Base-by-base conservation (phyloP, 2,329 filamentous ascomycete genomes). In the Colletotrichum sp. region DNA sequence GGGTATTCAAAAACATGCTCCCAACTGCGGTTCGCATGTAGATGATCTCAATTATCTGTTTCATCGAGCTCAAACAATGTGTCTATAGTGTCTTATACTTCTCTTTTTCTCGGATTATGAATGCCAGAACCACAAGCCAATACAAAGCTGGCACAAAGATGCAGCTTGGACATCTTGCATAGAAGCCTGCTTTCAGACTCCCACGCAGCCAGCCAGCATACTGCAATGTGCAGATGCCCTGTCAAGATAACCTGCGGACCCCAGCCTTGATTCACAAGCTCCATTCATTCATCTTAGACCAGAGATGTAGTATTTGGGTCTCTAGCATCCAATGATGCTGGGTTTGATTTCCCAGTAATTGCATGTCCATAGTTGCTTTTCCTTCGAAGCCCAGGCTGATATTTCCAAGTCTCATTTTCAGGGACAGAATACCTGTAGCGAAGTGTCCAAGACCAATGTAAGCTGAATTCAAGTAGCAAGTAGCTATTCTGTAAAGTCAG, bases 41-140 rank as follows among this genome's bases (percentile, higher is more conserved):
- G n/a, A 52, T 21, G n/a, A 0, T 6, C 6, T 52, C n/a, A 7
- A 4, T 13, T 12, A 24, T 0, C n/a, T 24, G 43, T n/a, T n/a
- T n/a, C n/a, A n/a, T n/a, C n/a, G n/a, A n/a, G n/a, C n/a, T n/a
- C n/a, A n/a, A n/a, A n/a, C n/a, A n/a, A n/a, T n/a, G n/a, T n/a
- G n/a, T n/a, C n/a, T n/a, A n/a, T n/a, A n/a, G n/a, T n/a, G n/a
- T n/a, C n/a, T n/a, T n/a, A n/a, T n/a, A n/a, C n/a, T n/a, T n/a
- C n/a, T n/a, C n/a, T n/a, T n/a, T n/a, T n/a, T n/a, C n/a, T n/a
- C n/a, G n/a, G n/a, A n/a, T n/a, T n/a, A 3, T 21, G 6, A 52
- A 21, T 13, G 10, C 1, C 1, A 2, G 6, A 21, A 1, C 0
- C n/a, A 52, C 4, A 52, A 0, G 10, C 43, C 2, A 21, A 0